Evolutionary conservation across 2,329 filamentous ascomycete species (phyloP).

Genomic region (Zymoseptoria pseudotritici): DNA sequence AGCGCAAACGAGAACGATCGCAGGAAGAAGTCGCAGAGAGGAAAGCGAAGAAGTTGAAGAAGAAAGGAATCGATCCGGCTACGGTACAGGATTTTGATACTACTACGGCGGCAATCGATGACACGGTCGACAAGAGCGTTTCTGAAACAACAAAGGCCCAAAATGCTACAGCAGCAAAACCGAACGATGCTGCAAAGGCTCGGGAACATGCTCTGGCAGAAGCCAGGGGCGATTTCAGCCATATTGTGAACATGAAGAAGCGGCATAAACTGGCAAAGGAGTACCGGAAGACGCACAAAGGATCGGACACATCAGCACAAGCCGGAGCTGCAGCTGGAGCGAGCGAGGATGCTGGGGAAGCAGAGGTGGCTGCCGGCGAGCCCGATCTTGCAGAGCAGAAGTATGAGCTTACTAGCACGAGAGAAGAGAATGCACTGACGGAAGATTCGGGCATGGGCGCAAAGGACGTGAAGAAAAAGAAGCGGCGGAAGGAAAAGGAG

Average conservation of each 20-base stretch:
- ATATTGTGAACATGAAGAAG: constrained; percentile 23
- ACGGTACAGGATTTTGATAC: constrained; percentile 1
- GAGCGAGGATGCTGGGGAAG: constrained; percentile 29
- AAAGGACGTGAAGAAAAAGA: constrained; percentile 2
- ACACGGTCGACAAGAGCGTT: neutral
- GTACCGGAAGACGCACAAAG: constrained; percentile 24
- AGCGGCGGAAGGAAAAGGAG: neutral
- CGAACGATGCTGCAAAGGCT: constrained; percentile 7
- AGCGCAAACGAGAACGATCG: constrained; percentile 28
- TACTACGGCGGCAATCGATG: neutral
- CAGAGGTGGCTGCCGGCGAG: neutral
- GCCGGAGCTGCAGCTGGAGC: neutral
- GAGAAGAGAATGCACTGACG: neutral
- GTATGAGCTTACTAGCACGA: neutral
- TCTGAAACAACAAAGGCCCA: neutral
- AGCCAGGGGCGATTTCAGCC: constrained; percentile 20
- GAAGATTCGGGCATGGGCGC: neutral
- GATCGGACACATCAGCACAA: constrained; percentile 8
- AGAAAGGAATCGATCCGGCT: constrained; percentile 20
- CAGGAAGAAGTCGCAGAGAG: constrained; percentile 25
- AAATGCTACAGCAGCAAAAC: neutral
- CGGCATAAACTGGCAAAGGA: constrained; percentile 30
- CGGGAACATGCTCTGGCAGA: constrained; percentile 6
- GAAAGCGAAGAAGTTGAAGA: constrained; percentile 27
- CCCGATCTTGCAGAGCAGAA: constrained; percentile 1